Conservation (phyloP, 768 basidiomycete genomes). For the Mycena alexandri region DNA sequence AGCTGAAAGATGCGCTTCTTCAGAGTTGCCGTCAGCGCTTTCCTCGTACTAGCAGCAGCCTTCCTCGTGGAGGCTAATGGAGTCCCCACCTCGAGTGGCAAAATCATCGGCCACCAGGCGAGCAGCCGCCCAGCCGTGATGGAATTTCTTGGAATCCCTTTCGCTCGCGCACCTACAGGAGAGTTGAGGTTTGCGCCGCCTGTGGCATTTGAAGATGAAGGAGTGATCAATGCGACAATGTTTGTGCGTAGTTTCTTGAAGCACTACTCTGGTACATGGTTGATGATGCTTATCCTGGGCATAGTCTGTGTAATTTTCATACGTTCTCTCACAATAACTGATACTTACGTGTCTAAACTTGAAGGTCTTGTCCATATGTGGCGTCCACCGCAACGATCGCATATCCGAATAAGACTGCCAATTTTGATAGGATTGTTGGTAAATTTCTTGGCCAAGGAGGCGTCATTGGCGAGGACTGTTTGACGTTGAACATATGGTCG, state of each 20-base stretch:
- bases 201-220: slow-evolving; percentile 11
- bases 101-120: slow-evolving; percentile 25
- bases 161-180: slow-evolving; percentile 19
- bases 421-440: slow-evolving; percentile 24
- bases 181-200: slow-evolving; percentile 27
- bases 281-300: slow-evolving; percentile 8
- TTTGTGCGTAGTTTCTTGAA: slow-evolving; percentile 25
- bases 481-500: slow-evolving; percentile 27
- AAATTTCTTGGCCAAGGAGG: slow-evolving; percentile 19
- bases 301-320: slow-evolving; percentile 15
- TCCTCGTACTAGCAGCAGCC: slow-evolving; percentile 9
- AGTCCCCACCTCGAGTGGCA: slow-evolving; percentile 23
- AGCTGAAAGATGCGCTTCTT: slow-evolving; percentile 15
- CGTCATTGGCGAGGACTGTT: slow-evolving; percentile 26
- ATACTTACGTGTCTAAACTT: background rate
- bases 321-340: background rate
- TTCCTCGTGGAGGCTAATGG: slow-evolving; percentile 3
- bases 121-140: slow-evolving; percentile 16
- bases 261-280: background rate
- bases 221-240: slow-evolving; percentile 8
- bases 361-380: slow-evolving; percentile 27
- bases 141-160: slow-evolving; percentile 30
- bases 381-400: slow-evolving; percentile 5
- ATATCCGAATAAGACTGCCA: slow-evolving; percentile 29
- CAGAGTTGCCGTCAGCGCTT: background rate